These are phyloP conservation scores for Mycena indigotica DNA, from an alignment of 768 basidiomycete genomes.

Conservation along the genomic window DNA sequence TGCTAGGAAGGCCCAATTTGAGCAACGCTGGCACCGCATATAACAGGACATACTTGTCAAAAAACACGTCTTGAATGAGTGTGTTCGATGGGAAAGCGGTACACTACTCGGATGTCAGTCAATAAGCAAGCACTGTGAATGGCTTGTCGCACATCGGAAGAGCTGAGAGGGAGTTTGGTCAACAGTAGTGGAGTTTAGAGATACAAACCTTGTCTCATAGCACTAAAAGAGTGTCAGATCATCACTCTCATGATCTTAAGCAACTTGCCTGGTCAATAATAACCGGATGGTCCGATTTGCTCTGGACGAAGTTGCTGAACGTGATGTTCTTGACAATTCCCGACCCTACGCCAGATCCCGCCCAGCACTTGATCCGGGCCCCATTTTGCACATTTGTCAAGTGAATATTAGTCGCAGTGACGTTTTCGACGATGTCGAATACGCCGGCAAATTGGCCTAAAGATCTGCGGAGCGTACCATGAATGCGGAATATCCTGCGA, in stretches of 20 bases:
- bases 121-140: neutral
- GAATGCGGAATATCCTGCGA: too few species aligned
- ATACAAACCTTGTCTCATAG: constrained; percentile 14
- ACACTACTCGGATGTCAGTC: constrained; percentile 30
- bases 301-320: constrained; percentile 52
- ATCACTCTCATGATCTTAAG: too few species aligned
- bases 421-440: constrained; percentile 65
- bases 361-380: constrained; percentile 70
- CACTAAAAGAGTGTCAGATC: too few species aligned
- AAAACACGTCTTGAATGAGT: constrained; percentile 59
- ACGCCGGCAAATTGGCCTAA: constrained; percentile 56
- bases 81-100: constrained; percentile 58
- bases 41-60: constrained; percentile 43
- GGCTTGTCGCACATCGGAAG: constrained; percentile 30
- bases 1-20: constrained; percentile 34
- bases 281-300: constrained; percentile 60
- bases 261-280: constrained; percentile 54
- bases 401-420: constrained; percentile 55
- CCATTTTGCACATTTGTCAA: constrained; percentile 69
- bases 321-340: constrained; percentile 62
- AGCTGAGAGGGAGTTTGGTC: constrained; percentile 36
- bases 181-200: neutral
- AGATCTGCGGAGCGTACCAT: constrained; percentile 41
- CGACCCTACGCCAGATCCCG: constrained; percentile 58
- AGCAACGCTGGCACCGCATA: neutral